Conservation (phyloP, 2,329 filamentous ascomycete species). For the Sphaerulina vaccinii region DNA sequence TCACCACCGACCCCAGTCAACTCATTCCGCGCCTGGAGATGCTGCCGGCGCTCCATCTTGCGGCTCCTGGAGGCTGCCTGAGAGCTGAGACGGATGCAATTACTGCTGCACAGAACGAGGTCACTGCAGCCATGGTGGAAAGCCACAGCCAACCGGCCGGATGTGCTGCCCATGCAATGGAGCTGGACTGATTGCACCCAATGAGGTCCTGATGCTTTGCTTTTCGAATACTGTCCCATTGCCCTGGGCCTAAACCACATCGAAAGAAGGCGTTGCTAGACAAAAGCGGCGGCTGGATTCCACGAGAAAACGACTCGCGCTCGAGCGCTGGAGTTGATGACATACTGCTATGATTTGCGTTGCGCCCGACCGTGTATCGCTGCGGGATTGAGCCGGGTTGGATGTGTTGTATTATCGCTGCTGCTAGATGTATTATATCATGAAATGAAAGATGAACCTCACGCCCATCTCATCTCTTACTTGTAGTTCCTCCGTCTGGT, state of each 20-base stretch:
- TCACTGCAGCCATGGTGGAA: slow-evolving; percentile 22
- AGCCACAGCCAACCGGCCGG: slow-evolving; percentile 22
- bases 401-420: slow-evolving; percentile 13
- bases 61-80: slow-evolving; percentile 35
- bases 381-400: slow-evolving; percentile 12
- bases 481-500: not conserved
- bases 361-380: not conserved
- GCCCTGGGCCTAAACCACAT: slow-evolving; percentile 2
- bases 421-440: slow-evolving; percentile 12
- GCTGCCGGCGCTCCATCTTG: slow-evolving; percentile 36
- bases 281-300: slow-evolving; percentile 9
- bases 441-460: not conserved
- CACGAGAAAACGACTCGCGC: slow-evolving; percentile 17
- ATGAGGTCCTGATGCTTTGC: not conserved
- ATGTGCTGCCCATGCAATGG: slow-evolving; percentile 37
- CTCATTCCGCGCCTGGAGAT: slow-evolving; percentile 37
- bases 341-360: slow-evolving; percentile 6
- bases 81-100: slow-evolving; percentile 34
- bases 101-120: slow-evolving; percentile 30
- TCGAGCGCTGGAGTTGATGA: slow-evolving; percentile 23
- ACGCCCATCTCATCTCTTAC: too few relatives aligned
- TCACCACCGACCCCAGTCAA: slow-evolving; percentile 38
- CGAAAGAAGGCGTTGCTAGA: slow-evolving; percentile 9
- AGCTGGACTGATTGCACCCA: slow-evolving; percentile 31
- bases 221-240: not conserved